These are phyloP conservation scores for Boletus holoroseus DNA, from an alignment of 1,284 basidiomycete genomes.

Conservation along the genomic window DNA sequence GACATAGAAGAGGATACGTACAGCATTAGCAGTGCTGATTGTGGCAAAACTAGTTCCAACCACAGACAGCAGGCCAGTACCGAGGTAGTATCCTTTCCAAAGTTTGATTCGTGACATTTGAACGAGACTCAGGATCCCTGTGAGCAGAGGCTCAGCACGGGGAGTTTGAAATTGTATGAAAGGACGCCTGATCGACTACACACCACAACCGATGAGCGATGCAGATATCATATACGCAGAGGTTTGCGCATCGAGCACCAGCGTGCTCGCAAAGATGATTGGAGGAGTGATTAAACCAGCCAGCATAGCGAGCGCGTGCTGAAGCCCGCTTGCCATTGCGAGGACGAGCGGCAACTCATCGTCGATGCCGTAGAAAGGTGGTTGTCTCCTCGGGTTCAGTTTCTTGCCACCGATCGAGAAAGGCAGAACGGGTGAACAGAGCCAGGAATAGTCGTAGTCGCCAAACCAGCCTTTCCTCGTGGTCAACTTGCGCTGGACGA, in stretches of 20 bases:
- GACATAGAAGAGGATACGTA: constrained; percentile 31
- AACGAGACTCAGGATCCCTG: constrained; percentile 67
- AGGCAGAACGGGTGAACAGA: constrained; percentile 62
- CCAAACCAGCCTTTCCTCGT: constrained; percentile 57
- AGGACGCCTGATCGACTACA: constrained; percentile 12
- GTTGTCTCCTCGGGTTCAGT: constrained; percentile 37
- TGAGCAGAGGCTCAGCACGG: background rate
- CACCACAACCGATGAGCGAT: constrained; percentile 72
- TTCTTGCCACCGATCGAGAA: constrained; percentile 34
- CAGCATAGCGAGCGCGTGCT: constrained; percentile 79
- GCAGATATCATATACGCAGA: constrained; percentile 80
- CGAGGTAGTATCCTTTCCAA: constrained; percentile 59
- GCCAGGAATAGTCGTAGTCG: constrained; percentile 71
- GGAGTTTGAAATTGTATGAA: background rate
- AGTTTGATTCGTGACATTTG: constrained; percentile 69
- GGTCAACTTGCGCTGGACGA: constrained; percentile 36
- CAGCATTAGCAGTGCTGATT: constrained; percentile 66
- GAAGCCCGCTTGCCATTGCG: constrained; percentile 64
- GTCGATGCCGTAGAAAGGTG: constrained; percentile 67
- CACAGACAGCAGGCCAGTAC: constrained; percentile 75
- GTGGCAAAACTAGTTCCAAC: constrained; percentile 86
- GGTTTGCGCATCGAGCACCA: constrained; percentile 50
- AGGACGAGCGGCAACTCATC: constrained; percentile 56
- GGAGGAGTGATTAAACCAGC: constrained; percentile 74
- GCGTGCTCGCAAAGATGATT: constrained; percentile 69